Conservation (phyloP, 2,329 filamentous ascomycete genomes). For the Beauveria caledonica region DNA sequence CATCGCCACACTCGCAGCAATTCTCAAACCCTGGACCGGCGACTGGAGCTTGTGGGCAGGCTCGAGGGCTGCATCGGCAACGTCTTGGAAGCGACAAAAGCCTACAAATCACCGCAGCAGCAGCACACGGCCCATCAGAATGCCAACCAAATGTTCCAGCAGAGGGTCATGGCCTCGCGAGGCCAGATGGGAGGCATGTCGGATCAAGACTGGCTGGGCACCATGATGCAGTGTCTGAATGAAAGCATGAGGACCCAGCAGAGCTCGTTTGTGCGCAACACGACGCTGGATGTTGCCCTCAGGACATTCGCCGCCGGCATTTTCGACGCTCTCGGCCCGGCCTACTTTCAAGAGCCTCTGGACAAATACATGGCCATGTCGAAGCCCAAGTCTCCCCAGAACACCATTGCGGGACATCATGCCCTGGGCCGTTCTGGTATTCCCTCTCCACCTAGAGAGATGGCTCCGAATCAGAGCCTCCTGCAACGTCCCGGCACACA, state of each 20-base stretch:
- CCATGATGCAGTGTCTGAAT: slow-evolving; percentile 7
- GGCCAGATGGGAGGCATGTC: not conserved
- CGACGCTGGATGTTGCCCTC: slow-evolving; percentile 1
- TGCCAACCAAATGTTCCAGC: slow-evolving; percentile 8
- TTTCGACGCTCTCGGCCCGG: not conserved
- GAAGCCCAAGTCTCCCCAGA: not conserved
- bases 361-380: not conserved
- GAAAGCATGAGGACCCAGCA: slow-evolving; percentile 3
- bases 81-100: not conserved
- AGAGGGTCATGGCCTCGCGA: slow-evolving; percentile 1
- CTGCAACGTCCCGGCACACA: not conserved
- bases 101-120: not conserved
- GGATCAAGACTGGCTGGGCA: not conserved
- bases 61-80: slow-evolving; percentile 1
- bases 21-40: not conserved
- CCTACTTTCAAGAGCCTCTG: not conserved
- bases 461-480: not conserved
- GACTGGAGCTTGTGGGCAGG: not conserved
- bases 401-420: not conserved
- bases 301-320: not conserved
- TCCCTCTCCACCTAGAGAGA: slow-evolving; percentile 3
- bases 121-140: not conserved
- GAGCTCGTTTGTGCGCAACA: not conserved
- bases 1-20: not conserved
- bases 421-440: not conserved